Evolutionary conservation across 345 rosid species (phyloP).

Genomic region (Physaria fendleri): DNA sequence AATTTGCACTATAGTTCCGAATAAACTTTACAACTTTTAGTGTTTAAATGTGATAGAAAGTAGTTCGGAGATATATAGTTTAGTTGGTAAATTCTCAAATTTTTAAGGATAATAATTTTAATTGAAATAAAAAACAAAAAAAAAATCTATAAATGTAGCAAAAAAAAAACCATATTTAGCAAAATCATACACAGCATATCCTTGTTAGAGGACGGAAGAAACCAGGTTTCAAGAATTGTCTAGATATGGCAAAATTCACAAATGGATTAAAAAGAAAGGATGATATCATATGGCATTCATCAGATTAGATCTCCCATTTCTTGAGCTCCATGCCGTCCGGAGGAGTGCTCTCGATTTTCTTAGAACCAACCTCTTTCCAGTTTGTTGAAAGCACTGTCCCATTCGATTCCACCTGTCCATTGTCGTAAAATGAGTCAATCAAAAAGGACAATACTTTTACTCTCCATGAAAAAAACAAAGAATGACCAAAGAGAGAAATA

Average conservation of each 20-base stretch:
- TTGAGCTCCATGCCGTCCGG: constrained; percentile 95
- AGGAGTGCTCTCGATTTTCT: constrained; percentile 89
- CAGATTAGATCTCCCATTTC: constrained; percentile 57
- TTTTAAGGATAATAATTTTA: no score
- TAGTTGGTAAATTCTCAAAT: no score
- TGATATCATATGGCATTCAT: neutral
- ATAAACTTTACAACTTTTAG: no score
- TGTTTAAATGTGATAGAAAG: no score
- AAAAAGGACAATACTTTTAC: neutral
- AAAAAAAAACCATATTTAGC: no score
- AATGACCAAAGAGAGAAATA: neutral
- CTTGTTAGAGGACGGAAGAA: constrained; percentile 15
- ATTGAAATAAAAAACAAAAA: no score
- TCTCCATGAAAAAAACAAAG: neutral
- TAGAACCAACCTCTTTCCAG: constrained; percentile 88
- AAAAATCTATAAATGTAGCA: no score
- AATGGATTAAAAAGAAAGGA: neutral
- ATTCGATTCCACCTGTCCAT: constrained; percentile 71
- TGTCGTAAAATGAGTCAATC: neutral
- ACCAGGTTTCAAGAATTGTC: constrained; percentile 1
- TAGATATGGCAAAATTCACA: neutral
- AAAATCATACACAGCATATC: no score
- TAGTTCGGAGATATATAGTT: no score
- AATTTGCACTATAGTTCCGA: no score
- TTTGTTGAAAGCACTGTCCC: constrained; percentile 96